Percentiles rank a stretch among this genome's conserved stretches.
phyloP scores from a whole-genome alignment of 129 eudicot genomes.

The Heracleum sosnowskyi region DNA sequence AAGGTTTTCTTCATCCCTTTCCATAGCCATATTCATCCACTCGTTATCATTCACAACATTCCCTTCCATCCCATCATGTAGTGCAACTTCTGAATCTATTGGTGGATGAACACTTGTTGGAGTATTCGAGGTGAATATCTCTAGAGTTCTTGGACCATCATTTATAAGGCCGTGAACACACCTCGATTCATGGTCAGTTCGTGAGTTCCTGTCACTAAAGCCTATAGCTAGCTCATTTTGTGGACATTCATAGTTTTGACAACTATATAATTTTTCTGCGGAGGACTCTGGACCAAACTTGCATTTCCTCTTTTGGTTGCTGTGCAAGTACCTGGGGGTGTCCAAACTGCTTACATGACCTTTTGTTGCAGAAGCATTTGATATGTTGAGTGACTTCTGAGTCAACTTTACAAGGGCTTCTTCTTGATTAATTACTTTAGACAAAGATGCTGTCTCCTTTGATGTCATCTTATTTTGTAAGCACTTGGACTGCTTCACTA shows the following conservation, averaged over 20 bases:
- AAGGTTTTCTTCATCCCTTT: neutral
- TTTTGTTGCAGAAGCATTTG: neutral
- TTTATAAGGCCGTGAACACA: neutral
- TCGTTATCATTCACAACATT: neutral
- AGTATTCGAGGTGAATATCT: neutral
- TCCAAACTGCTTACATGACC: neutral
- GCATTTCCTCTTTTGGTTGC: neutral
- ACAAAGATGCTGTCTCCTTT: conserved; percentile 34
- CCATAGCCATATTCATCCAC: neutral
- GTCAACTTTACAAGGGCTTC: conserved; percentile 24
- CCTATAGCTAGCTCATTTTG: neutral
- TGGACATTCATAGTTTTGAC: neutral
- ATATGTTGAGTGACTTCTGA: neutral
- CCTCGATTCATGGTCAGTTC: neutral
- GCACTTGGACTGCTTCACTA: conserved; percentile 38
- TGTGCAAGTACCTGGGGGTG: neutral
- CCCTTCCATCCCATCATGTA: neutral
- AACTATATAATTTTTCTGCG: neutral
- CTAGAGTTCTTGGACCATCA: neutral
- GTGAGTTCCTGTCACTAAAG: neutral
- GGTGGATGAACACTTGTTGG: neutral
- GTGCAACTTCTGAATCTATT: neutral
- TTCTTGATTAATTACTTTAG: conserved; percentile 40
- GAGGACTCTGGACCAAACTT: neutral
- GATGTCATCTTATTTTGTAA: conserved; percentile 51